Conservation (phyloP, 805 yeast genomes). For the Ogataea methanolica region DNA sequence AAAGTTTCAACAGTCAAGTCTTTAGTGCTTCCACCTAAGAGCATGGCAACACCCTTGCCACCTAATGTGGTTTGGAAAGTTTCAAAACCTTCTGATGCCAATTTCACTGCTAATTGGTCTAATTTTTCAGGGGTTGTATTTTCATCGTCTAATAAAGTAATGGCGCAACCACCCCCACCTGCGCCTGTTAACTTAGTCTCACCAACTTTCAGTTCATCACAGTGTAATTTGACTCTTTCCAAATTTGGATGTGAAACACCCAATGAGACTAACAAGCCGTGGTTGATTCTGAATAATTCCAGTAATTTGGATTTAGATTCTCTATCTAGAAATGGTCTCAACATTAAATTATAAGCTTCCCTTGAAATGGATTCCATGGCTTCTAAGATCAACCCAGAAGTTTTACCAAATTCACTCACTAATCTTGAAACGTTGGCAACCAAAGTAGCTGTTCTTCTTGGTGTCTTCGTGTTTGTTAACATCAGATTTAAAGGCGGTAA, state of each 20-base stretch:
- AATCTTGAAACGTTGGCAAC: conserved; percentile 71
- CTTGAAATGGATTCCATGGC: conserved; percentile 72
- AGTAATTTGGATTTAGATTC: conserved; percentile 41
- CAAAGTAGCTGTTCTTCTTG: conserved; percentile 79
- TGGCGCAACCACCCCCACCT: conserved; percentile 99
- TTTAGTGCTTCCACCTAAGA: conserved; percentile 16
- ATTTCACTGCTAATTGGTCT: conserved; percentile 32
- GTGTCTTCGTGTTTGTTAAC: conserved; percentile 80
- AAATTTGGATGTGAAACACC: conserved; percentile 94
- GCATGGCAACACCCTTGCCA: conserved; percentile 79
- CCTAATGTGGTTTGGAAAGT: conserved; percentile 80
- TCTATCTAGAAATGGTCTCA: conserved; percentile 43
- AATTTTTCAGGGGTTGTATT: conserved; percentile 31
- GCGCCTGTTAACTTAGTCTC: conserved; percentile 96
- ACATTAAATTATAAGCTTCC: conserved; percentile 66
- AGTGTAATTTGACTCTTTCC: conserved; percentile 65
- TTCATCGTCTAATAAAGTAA: conserved; percentile 64
- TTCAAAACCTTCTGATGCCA: conserved; percentile 52
- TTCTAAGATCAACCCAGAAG: conserved; percentile 56
- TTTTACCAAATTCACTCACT: conserved; percentile 47
- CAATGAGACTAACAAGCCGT: conserved; percentile 76
- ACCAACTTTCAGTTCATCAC: conserved; percentile 65
- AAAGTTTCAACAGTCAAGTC: conserved; percentile 33
- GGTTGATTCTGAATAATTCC: conserved; percentile 74
- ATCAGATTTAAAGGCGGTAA: conserved; percentile 73